Base-by-base conservation (phyloP, 139 green algal genomes). In the Picochlorum sp. region DNA sequence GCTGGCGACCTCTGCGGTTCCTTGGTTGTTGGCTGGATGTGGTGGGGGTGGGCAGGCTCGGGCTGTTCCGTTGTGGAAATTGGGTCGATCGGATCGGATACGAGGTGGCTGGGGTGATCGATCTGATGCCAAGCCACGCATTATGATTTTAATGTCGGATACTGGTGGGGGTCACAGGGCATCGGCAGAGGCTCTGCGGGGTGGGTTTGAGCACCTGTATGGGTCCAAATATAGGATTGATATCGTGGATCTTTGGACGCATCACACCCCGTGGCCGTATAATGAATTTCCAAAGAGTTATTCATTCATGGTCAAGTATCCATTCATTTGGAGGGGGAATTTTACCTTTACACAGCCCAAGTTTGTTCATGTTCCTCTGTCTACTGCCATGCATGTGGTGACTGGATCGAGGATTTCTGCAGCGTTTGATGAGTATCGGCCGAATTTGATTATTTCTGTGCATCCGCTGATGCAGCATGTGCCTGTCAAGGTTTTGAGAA, bases 401-500 rank as follows among this genome's bases (percentile, higher is more conserved):
- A 68, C 85, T 15, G 51, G 58, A 15, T 56, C 28, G 24, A 44
- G 54, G 9, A 52, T 87, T 9, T 63, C 52, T 13, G 58, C 73
- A 61, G 81, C 76, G 0, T 87, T 87, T 57, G 84, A 90, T 64
- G 45, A 74, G 6, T 88, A 84, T 65, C 61, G 85, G 28, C 87
- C 87, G 5, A 80, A 92, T 69, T 71, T 92, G 14, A 85, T 96
- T 59, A 87, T 99, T 23, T 95, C 83, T 10, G 93, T 99, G 58
- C 94, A 99, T 74, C 94, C 94, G 13, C 80, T 99, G 6, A 94
- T 99, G 87, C 91, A 99, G 85, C 84, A 92, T 69, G 79, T 95
- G 23, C 85, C 86, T 18, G 65, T 94, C 4, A 72, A 73, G 23
- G 74, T 91, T 14, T 76, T 96, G 49, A 58, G 71, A 20, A 32